These are phyloP conservation scores for Meyerozyma elateridarum DNA, from an alignment of 1,139 yeast genomes.

Conservation along the genomic window DNA sequence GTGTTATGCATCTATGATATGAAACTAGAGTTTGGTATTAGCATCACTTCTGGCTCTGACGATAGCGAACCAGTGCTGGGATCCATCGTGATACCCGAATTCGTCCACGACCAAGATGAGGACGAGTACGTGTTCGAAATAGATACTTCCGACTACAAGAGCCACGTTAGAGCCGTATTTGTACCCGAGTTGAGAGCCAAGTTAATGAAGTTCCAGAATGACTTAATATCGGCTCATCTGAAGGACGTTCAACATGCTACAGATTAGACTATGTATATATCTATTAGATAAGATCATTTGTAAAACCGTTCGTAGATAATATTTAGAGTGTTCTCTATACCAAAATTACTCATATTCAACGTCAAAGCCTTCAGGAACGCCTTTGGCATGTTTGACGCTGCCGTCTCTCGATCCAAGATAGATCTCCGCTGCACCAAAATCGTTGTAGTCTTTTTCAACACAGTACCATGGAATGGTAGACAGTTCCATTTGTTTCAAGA, in stretches of 20 bases:
- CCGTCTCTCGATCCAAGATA: conserved; percentile 56
- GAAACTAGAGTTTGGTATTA: conserved; percentile 45
- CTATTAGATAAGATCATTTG: too few relatives aligned
- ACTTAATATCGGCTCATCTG: conserved; percentile 57
- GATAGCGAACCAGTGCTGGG: conserved; percentile 27
- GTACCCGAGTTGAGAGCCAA: conserved; percentile 47
- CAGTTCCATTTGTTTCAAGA: conserved; percentile 62
- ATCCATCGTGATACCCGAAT: conserved; percentile 53
- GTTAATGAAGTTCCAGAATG: conserved; percentile 56
- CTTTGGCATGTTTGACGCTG: conserved; percentile 61
- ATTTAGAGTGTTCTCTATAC: conserved; percentile 2
- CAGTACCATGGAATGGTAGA: conserved; percentile 70
- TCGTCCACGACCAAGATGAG: conserved; percentile 69
- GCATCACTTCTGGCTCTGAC: conserved; percentile 23
- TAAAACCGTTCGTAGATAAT: too few relatives aligned
- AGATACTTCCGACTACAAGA: conserved; percentile 31
- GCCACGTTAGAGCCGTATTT: conserved; percentile 39
- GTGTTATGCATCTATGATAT: conserved; percentile 71
- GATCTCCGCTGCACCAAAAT: conserved; percentile 58
- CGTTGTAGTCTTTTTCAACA: conserved; percentile 30
- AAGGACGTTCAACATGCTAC: conserved; percentile 51
- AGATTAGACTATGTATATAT: conserved; percentile 5
- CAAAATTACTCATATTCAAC: conserved; percentile 8
- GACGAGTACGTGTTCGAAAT: conserved; percentile 57
- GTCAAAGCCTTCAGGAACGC: conserved; percentile 83